Conservation (phyloP, 108 stramenopile species). For the Skeletonema menzelii region DNA sequence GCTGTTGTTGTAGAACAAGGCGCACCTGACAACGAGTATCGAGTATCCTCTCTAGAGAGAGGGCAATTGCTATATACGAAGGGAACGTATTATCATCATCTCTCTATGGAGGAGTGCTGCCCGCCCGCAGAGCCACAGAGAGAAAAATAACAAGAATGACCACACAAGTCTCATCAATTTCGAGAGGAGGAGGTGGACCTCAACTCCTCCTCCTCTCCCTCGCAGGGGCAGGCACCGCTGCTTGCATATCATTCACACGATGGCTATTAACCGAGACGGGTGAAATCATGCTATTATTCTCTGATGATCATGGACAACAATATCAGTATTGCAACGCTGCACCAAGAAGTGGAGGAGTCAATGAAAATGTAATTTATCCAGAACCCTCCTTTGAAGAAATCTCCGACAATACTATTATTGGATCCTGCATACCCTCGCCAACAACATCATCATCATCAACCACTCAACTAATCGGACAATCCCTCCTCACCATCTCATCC, state of each 20-base stretch:
- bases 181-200: conserved; percentile 1
- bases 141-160: too few species aligned
- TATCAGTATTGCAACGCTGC: neutral
- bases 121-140: too few species aligned
- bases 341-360: too few species aligned
- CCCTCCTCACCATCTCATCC: conserved; percentile 8
- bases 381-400: neutral
- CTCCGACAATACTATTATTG: neutral
- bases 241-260: neutral
- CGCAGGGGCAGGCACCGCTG: conserved; percentile 13
- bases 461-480: neutral
- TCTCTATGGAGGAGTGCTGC: too few species aligned
- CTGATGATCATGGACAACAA: neutral
- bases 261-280: conserved; percentile 34
- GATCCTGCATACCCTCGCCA: neutral
- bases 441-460: neutral
- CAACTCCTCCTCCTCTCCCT: conserved; percentile 17
- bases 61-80: too few species aligned
- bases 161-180: neutral
- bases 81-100: too few species aligned
- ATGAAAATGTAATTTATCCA: neutral
- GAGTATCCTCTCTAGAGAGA: too few species aligned
- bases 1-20: too few species aligned
- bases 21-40: too few species aligned
- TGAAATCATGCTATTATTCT: conserved; percentile 13